Evolutionary conservation across 257 asterid species (phyloP).

Genomic region (Rhazya stricta): DNA sequence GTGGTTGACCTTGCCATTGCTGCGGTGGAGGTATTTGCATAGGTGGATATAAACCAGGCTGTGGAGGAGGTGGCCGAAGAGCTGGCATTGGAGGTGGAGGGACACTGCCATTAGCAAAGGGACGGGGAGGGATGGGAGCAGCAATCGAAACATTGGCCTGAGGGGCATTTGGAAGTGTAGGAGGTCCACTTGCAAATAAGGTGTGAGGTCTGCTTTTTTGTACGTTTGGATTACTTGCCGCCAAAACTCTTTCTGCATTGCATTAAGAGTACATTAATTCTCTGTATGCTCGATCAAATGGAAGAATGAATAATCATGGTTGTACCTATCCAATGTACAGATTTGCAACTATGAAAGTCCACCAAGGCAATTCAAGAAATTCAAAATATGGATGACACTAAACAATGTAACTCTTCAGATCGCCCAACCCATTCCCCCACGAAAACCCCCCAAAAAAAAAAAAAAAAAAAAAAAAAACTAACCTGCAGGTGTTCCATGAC

Average conservation of each 20-base stretch:
- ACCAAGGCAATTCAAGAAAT: background rate
- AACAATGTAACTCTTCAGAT: background rate
- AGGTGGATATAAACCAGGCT: conserved; percentile 40
- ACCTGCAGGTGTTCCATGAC: conserved; percentile 99
- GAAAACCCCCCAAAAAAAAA: background rate
- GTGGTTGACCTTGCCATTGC: conserved; percentile 76
- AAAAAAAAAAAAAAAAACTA: conserved; percentile 6
- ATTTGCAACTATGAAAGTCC: background rate
- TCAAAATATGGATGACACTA: background rate
- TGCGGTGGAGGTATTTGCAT: conserved; percentile 58
- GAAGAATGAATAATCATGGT: background rate
- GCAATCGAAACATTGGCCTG: conserved; percentile 51
- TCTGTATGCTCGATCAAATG: background rate
- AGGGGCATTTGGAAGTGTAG: conserved; percentile 37
- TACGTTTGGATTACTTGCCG: conserved; percentile 75
- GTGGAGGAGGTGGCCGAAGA: conserved; percentile 63
- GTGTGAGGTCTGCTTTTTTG: conserved; percentile 89
- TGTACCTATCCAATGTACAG: background rate
- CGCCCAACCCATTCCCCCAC: background rate
- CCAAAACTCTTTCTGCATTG: conserved; percentile 78
- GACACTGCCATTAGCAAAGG: conserved; percentile 57
- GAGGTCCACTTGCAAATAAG: conserved; percentile 96
- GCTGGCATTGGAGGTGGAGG: conserved; percentile 62
- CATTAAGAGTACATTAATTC: conserved; percentile 3
- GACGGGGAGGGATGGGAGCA: conserved; percentile 52